Evolutionary conservation across 2,329 filamentous ascomycete genomes (phyloP).

Genomic region (Cladophialophora immunda): DNA sequence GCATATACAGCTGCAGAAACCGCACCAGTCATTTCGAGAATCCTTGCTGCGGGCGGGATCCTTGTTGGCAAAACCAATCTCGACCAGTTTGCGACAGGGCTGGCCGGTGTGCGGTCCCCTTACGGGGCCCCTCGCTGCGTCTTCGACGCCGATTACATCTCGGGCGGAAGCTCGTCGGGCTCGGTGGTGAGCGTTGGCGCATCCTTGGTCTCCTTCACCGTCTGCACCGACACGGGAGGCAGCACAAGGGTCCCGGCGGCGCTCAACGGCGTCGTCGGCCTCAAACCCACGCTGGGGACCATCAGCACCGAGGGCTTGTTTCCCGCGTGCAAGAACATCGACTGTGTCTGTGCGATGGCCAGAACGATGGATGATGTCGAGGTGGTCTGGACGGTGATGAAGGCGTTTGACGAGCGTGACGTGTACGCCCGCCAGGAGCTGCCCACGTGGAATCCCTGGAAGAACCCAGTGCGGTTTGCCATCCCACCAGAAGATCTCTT

Average conservation of each 20-base stretch:
- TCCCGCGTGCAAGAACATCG: slow-evolving; percentile 63
- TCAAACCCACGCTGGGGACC: slow-evolving; percentile 42
- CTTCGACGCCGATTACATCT: slow-evolving; percentile 57
- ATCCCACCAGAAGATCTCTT: slow-evolving; percentile 55
- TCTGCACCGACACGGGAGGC: slow-evolving; percentile 51
- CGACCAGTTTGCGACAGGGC: slow-evolving; percentile 69
- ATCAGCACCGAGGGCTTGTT: slow-evolving; percentile 39
- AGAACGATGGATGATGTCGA: slow-evolving; percentile 52
- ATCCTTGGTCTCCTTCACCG: slow-evolving; percentile 64
- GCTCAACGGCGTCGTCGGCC: slow-evolving; percentile 41
- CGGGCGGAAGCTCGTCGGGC: slow-evolving; percentile 66
- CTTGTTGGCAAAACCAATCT: slow-evolving; percentile 67
- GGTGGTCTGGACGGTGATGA: slow-evolving; percentile 44
- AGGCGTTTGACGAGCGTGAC: slow-evolving; percentile 43
- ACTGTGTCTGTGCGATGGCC: slow-evolving; percentile 61
- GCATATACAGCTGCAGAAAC: slow-evolving; percentile 56
- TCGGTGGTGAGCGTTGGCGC: slow-evolving; percentile 51
- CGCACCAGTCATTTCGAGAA: slow-evolving; percentile 56
- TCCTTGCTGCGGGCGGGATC: slow-evolving; percentile 62
- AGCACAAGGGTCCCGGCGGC: slow-evolving; percentile 40
- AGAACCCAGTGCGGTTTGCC: slow-evolving; percentile 57
- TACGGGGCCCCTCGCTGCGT: slow-evolving; percentile 66
- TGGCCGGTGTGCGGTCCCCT: slow-evolving; percentile 66
- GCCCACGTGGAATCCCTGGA: slow-evolving; percentile 38
- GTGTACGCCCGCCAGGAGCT: slow-evolving; percentile 53